Base-by-base conservation (phyloP, 2,329 filamentous ascomycete genomes). In the Fusarium sp. region DNA sequence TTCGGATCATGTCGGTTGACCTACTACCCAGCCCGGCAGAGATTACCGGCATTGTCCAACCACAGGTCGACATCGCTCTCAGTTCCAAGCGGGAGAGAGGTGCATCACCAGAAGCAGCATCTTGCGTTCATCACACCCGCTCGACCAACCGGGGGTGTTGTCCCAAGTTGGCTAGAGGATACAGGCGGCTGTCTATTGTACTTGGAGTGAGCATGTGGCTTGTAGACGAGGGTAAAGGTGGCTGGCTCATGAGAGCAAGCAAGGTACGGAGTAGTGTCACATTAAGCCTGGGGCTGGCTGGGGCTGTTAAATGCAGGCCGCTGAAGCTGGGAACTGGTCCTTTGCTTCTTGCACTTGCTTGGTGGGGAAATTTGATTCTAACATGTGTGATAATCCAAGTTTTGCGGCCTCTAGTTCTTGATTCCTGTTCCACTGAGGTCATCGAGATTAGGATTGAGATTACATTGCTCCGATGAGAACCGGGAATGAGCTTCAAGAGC, bases 71-170 rank as follows among this genome's bases (percentile, higher is more conserved):
- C 52, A 51, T 44, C 53, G 57, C 42, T 36, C 65, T 42, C 40
- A 59, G 54, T 57, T 39, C 38, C 56, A 60, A 63, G 53, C 52
- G 49, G 33, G 65, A 66, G 45, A 36, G 47, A 69, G 62, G 44
- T 57, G 56, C 57, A 66, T 66, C 63, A 58, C 57, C 62, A 67
- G 57, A 67, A 67, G 44, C 53, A 69, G 67, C 66, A 70, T 62
- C 39, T 34, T 69, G 67, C 62, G 62, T 70, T 52, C 62, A 66
- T 69, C 67, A 69, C 67, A 70, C 45, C 52, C 38, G 55, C 62
- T 63, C 51, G 22, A 44, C 67, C 67, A 70, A 68, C 67, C 67
- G 67, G 67, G 28, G 54, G 51, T 60, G 40, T 65, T 51, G 43
- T 59, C 67, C 67, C n/a, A 65, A 59, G 46, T 68, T 52, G 67